phyloP scores from a whole-genome alignment of 2,329 filamentous ascomycete genomes.

The Calonectria hawksworthii region DNA sequence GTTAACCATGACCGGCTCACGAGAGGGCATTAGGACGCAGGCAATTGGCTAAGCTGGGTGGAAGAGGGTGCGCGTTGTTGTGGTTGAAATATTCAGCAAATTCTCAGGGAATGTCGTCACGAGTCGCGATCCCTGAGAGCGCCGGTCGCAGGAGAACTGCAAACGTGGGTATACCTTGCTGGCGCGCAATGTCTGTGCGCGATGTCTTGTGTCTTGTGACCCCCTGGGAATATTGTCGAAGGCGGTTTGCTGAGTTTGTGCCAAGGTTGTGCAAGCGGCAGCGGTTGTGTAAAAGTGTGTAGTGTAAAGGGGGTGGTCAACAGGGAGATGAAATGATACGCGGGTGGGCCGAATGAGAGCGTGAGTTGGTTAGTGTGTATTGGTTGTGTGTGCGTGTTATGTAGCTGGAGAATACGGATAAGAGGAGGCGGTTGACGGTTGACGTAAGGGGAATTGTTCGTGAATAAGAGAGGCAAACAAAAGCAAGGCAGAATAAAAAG shows the following conservation, averaged over 20 bases:
- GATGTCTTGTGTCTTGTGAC: slow-evolving; percentile 21
- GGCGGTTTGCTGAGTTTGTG: slow-evolving; percentile 4
- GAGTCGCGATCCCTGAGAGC: slow-evolving; percentile 17
- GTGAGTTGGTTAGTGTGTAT: slow-evolving; percentile 5
- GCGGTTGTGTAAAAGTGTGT: slow-evolving; percentile 2
- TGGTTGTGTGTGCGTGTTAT: background rate
- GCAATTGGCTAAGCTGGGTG: slow-evolving; percentile 9
- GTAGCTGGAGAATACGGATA: background rate
- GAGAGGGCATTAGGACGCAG: slow-evolving; percentile 39
- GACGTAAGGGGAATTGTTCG: slow-evolving; percentile 1
- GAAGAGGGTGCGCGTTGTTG: slow-evolving; percentile 28
- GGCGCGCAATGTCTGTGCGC: slow-evolving; percentile 26
- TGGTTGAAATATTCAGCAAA: slow-evolving; percentile 8
- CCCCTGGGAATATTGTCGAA: background rate
- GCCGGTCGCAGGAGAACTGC: slow-evolving; percentile 18
- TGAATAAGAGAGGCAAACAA: background rate
- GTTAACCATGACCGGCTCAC: slow-evolving; percentile 39
- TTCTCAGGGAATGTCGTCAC: slow-evolving; percentile 27
- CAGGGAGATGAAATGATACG: slow-evolving; percentile 7
- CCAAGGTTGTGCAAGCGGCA: slow-evolving; percentile 2
- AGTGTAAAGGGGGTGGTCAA: slow-evolving; percentile 6
- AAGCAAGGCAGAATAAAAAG: background rate
- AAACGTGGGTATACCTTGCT: slow-evolving; percentile 35
- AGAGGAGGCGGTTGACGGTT: background rate
- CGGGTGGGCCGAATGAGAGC: background rate